phyloP scores from a whole-genome alignment of 495 filamentous ascomycete species.

The Delitschia confertaspora region DNA sequence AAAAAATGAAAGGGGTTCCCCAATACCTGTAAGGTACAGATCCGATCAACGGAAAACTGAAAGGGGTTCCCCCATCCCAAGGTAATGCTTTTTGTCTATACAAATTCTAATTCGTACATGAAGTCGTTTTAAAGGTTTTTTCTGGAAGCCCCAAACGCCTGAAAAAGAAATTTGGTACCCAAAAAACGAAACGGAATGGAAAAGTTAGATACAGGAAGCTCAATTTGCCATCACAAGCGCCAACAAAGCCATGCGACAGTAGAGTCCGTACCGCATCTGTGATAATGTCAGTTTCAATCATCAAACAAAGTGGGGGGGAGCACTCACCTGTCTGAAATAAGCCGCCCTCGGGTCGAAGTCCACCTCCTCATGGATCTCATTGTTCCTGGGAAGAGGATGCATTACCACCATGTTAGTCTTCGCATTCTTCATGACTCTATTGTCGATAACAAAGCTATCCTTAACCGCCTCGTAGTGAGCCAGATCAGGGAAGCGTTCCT shows the following conservation, averaged over 20 bases:
- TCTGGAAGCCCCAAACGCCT: neutral
- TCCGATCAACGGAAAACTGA: neutral
- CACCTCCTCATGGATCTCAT: conserved; percentile 88
- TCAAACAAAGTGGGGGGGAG: neutral
- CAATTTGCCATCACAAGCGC: conserved; percentile 76
- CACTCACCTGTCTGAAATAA: conserved; percentile 95
- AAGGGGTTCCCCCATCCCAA: neutral
- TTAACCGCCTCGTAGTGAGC: conserved; percentile 77
- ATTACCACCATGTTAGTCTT: conserved; percentile 87
- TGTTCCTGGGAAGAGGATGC: conserved; percentile 90
- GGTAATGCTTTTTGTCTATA: conserved; percentile 1
- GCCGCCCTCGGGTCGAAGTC: conserved; percentile 95
- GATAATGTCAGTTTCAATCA: conserved; percentile 35
- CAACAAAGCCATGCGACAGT: conserved; percentile 93
- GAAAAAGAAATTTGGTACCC: neutral
- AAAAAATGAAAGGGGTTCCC: neutral
- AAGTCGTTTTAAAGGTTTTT: neutral
- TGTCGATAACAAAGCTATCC: conserved; percentile 79
- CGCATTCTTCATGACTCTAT: conserved; percentile 79
- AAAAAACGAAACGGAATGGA: neutral
- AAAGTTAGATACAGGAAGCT: conserved; percentile 6
- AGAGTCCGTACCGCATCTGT: conserved; percentile 96
- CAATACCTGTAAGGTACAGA: neutral
- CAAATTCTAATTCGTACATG: neutral
- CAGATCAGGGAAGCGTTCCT: conserved; percentile 78